Evolutionary conservation across 495 filamentous ascomycete species (phyloP).

Genomic region (Hypoxylon lenormandii): DNA sequence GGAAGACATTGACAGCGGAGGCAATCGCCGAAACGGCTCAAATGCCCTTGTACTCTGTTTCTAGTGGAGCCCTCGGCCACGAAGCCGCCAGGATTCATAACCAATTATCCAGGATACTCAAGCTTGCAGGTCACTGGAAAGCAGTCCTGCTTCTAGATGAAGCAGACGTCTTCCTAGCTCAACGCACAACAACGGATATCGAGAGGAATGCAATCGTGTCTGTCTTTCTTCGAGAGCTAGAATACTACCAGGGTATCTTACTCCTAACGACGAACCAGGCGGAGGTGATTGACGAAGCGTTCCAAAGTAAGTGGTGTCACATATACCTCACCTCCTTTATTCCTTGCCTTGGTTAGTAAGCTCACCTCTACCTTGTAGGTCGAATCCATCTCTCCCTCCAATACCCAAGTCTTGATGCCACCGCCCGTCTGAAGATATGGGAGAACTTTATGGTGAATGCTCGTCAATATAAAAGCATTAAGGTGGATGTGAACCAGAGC

Average conservation of each 20-base stretch:
- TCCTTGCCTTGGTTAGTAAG: no score
- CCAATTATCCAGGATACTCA: slow-evolving; percentile 60
- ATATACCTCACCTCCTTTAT: no score
- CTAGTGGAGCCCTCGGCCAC: slow-evolving; percentile 65
- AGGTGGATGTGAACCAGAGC: no score
- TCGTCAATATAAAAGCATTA: no score
- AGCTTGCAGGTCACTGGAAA: slow-evolving; percentile 62
- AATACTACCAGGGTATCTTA: slow-evolving; percentile 68
- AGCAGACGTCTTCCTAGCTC: slow-evolving; percentile 73
- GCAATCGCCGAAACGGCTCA: slow-evolving; percentile 63
- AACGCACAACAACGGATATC: slow-evolving; percentile 60
- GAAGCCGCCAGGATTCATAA: slow-evolving; percentile 59
- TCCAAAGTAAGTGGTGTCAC: slow-evolving; percentile 43
- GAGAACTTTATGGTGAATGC: slow-evolving; percentile 39
- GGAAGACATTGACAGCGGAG: slow-evolving; percentile 69
- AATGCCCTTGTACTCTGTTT: slow-evolving; percentile 64
- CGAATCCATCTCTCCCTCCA: slow-evolving; percentile 65
- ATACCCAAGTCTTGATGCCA: slow-evolving; percentile 58
- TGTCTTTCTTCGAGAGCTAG: slow-evolving; percentile 64
- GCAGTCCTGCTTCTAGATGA: slow-evolving; percentile 71
- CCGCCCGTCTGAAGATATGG: slow-evolving; percentile 52
- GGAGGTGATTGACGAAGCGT: slow-evolving; percentile 63
- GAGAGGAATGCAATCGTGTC: slow-evolving; percentile 66
- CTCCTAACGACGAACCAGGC: slow-evolving; percentile 69
- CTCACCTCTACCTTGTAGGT: slow-evolving; percentile 11